Evolutionary conservation across 2,329 filamentous ascomycete genomes (phyloP).

Genomic region (Seiridium unicorne): DNA sequence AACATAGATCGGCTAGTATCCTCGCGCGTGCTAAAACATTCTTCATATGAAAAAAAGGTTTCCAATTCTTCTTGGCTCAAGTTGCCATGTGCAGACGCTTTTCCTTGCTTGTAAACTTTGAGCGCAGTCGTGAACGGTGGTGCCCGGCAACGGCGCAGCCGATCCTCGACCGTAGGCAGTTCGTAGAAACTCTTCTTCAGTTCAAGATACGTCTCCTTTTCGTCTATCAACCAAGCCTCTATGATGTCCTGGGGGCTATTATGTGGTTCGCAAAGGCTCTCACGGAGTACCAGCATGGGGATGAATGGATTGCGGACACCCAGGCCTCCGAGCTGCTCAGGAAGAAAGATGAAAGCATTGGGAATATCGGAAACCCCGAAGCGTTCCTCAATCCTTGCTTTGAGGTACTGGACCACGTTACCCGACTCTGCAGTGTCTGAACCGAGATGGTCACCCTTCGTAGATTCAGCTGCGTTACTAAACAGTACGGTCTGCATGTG

Average conservation of each 20-base stretch:
- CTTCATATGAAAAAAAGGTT: conserved; percentile 32
- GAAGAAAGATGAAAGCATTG: conserved; percentile 46
- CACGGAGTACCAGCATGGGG: conserved; percentile 33
- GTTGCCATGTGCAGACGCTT: not conserved
- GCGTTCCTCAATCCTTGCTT: conserved; percentile 27
- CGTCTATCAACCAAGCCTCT: conserved; percentile 4
- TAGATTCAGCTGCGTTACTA: conserved; percentile 9
- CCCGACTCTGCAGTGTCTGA: conserved; percentile 8
- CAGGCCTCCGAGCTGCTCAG: conserved; percentile 43
- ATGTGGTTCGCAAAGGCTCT: conserved; percentile 14
- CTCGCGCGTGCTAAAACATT: conserved; percentile 32
- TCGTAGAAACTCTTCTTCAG: conserved; percentile 23
- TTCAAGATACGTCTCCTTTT: conserved; percentile 7
- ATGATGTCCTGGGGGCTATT: conserved; percentile 2
- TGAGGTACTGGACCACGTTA: conserved; percentile 28
- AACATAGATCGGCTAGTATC: conserved; percentile 13
- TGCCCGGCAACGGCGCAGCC: conserved; percentile 2
- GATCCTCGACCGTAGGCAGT: not conserved
- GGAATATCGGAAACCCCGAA: conserved; percentile 36
- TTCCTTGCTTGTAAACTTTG: not conserved
- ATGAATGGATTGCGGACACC: conserved; percentile 46
- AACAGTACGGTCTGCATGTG: conserved; percentile 40
- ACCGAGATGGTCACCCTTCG: not conserved
- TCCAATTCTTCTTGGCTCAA: conserved; percentile 13
- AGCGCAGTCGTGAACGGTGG: not conserved